Base-by-base conservation (phyloP, 345 rosid genomes). In the Xanthoceras sorbifolium region DNA sequence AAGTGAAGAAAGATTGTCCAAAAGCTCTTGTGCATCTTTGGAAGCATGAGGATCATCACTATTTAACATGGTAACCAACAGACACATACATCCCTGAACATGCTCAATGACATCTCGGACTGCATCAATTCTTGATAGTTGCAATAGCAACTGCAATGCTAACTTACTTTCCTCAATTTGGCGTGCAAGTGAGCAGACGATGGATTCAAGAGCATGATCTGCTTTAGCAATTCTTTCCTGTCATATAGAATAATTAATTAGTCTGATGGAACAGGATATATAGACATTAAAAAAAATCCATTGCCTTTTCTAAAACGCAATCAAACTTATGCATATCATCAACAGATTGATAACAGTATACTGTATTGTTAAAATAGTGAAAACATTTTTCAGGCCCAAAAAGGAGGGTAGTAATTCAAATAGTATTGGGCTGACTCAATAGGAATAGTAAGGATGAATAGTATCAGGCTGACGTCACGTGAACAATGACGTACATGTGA, bases 131-230 rank as follows among this genome's bases (percentile, higher is more conserved):
- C 67, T 68, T 62, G 81, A 77, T 64, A 73, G 65, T 44, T 81
- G 75, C 60, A 81, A 42, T 12, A 81, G 44, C 72, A 81, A 54
- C 72, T 64, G 63, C 70, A 81, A 61, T 10, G 83, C 80, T 18
- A 62, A 72, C 75, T 81, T 76, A 48, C 80, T 60, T 67, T 81
- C 80, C 52, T 29, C 73, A 36, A 81, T 67, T 63, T 68, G 80
- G 40, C 79, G 83, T n/a, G 80, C 80, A 46, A 80, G 77, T 14
- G 83, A 80, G n/a, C 60, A 48, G 31, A 80, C 83, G 29, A 76
- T 80, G 18, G 46, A 72, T 61, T 76, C 67, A 1, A 81, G 72
- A 12, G 71, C 80, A 40, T 22, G 52, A 36, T 81, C 71, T 60
- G 54, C 75, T 40, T 73, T 63, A 36, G 71, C 77, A 73, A 81